phyloP scores from a whole-genome alignment of 805 yeast genomes.

The Yarrowia hollandica region DNA sequence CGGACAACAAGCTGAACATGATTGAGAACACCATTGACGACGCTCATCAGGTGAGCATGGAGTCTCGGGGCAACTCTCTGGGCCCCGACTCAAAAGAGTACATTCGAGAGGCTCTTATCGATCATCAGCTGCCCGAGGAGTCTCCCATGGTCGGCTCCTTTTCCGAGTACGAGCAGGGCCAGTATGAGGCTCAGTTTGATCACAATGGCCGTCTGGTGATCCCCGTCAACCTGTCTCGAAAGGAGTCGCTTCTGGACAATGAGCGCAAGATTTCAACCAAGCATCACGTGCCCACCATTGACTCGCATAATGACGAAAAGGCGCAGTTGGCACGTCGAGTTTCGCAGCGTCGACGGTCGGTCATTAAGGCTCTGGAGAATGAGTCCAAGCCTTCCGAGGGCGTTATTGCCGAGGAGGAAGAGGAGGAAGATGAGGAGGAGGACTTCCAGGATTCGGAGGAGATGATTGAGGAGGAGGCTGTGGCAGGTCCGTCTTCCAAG shows the following conservation, averaged over 20 bases:
- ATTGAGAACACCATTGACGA: slow-evolving; percentile 28
- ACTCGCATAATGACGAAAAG: slow-evolving; percentile 30
- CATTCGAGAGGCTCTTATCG: slow-evolving; percentile 19
- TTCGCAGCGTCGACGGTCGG: slow-evolving; percentile 34
- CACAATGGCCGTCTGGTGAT: slow-evolving; percentile 20
- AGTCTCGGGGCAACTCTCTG: not conserved
- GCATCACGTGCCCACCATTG: slow-evolving; percentile 31
- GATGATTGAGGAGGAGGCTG: slow-evolving; percentile 3
- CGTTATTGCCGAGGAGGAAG: slow-evolving; percentile 28
- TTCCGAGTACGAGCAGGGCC: slow-evolving; percentile 26
- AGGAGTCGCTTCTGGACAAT: slow-evolving; percentile 40
- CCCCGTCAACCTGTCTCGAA: slow-evolving; percentile 34
- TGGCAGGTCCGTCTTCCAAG: not conserved
- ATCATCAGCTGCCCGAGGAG: slow-evolving; percentile 16
- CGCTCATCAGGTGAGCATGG: slow-evolving; percentile 15
- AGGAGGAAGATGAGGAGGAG: slow-evolving; percentile 20
- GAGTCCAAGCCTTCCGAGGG: slow-evolving; percentile 18
- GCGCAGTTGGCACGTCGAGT: slow-evolving; percentile 33
- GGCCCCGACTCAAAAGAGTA: slow-evolving; percentile 24
- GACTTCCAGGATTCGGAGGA: slow-evolving; percentile 1
- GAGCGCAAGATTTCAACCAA: slow-evolving; percentile 38
- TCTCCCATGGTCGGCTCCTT: slow-evolving; percentile 13
- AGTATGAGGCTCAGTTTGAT: slow-evolving; percentile 23
- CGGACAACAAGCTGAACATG: slow-evolving; percentile 18
- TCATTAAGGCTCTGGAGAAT: slow-evolving; percentile 33